phyloP scores from a whole-genome alignment of 768 basidiomycete species.

The Termitomyces eurrhizus region DNA sequence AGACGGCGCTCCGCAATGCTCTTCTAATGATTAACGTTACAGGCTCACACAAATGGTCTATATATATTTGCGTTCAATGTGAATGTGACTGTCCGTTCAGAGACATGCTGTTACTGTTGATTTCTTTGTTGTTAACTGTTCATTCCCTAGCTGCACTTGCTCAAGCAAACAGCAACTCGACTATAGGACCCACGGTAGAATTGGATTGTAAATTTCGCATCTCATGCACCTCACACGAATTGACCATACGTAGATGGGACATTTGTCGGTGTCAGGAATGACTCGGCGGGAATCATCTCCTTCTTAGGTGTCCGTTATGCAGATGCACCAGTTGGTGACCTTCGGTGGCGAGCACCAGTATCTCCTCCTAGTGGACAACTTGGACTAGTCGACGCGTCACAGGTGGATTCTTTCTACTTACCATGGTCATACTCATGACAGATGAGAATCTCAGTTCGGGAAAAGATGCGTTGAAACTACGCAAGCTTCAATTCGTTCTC shows the following conservation, averaged over 20 bases:
- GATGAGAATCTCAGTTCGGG: constrained; percentile 26
- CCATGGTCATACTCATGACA: neutral
- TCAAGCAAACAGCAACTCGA: neutral
- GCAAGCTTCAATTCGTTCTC: constrained; percentile 22
- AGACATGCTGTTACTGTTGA: neutral
- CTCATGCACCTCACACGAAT: neutral
- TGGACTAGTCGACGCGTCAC: constrained; percentile 31
- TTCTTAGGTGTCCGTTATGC: constrained; percentile 40
- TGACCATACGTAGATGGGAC: constrained; percentile 20
- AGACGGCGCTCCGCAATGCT: neutral
- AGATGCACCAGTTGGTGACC: constrained; percentile 37
- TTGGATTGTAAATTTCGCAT: neutral
- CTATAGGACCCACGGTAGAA: neutral
- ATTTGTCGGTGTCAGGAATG: constrained; percentile 29
- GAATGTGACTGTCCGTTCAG: neutral
- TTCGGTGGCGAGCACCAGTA: constrained; percentile 38
- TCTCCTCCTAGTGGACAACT: constrained; percentile 31
- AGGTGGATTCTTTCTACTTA: constrained; percentile 18
- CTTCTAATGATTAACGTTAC: neutral
- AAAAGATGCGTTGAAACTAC: constrained; percentile 30
- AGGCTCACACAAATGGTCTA: neutral
- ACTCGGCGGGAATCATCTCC: constrained; percentile 27
- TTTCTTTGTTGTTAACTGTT: neutral
- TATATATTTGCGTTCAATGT: neutral
- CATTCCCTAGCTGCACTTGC: neutral